Base-by-base conservation (phyloP, 257 asterid species). In the Orobanche coerulescens region DNA sequence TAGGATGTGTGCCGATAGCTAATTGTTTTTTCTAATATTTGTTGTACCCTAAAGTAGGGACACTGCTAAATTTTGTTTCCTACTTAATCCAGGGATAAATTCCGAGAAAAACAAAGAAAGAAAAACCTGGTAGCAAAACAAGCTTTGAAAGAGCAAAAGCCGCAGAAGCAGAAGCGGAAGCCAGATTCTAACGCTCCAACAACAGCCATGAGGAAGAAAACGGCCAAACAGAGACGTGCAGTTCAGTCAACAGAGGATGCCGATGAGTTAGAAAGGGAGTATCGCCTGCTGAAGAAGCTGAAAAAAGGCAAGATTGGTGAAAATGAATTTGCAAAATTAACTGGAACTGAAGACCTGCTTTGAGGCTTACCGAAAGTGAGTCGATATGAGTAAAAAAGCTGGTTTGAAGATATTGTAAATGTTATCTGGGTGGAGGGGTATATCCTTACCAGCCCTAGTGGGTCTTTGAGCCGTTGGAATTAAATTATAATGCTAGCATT, bases 141-240 rank as follows among this genome's bases (percentile, higher is more conserved):
- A 59, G 92, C 78, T 15, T 85, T 86, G 16, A 81, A 81, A 62
- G 81, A 77, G 68, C 67, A 73, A 69, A 81, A 82, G 53, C 44
- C 43, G 53, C 68, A 72, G 69, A 76, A 79, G 69, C 67, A 77
- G 66, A 30, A 30, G 36, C 36, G 36, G 36, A 3, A 30, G n/a
- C 36, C 71, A 42, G 61, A 49, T 10, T 11, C 77, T 15, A 79
- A 73, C 9, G 67, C 79, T 66, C 65, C 75, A 4, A 47, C 71
- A 33, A 34, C 71, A 34, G 79, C 59, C 22, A 58, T 4, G 73
- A 93, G 78, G 82, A 93, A 86, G 84, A 80, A 81, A 76, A 89
- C 95, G 12, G 97, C 99, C n/a, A 75, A 70, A 62, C 88, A 86
- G 74, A 81, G 97, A 65, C 92, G 96, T 31, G 92, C 95, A 15